Base-by-base conservation (phyloP, 352 stramenopile genomes). In the Phytophthora ohioensis region DNA sequence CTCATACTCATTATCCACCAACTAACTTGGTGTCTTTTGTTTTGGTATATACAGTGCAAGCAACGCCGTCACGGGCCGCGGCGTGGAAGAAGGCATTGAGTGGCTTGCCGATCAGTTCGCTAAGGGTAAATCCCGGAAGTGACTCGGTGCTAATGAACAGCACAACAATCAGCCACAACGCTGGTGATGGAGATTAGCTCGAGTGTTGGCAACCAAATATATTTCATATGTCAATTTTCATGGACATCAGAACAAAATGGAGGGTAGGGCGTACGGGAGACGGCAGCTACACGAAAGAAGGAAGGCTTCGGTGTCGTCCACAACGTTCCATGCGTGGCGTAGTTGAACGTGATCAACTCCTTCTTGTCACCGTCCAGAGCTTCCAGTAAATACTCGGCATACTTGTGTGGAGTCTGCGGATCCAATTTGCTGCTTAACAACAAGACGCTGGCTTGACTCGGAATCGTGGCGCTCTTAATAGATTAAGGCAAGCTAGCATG, bases 21-120 rank as follows among this genome's bases (percentile, higher is more conserved):
- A 17, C 5, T 46, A 59, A 48, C 31, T 58, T 39, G n/a, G 36
- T 49, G 21, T 10, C n/a, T 54, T 2, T 32, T 56, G 2, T 49
- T 53, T 35, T 5, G 71, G 9, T 21, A 34, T 55, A 2, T 52
- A 47, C 58, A 95, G 88, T 47, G 84, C 83, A 53, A 95, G 88
- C 82, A 94, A 96, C 67, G 88, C 90, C 7, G 79, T 93, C 59
- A 92, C 85, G 3, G 90, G 90, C 0, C 74, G 85, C 21, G 90
- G 90, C 21, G 79, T 96, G 39, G 84, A 93, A 64, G 88, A 96
- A 75, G 90, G 88, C 21, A 82, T 96, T 42, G 72, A 87, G 49
- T 96, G 90, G 90, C 85, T 96, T 21, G 84, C 87, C 1, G 82
- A 93, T 58, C 82, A 92, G 46, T 87, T 96, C 34, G 71, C 73